Percentiles rank a stretch among this genome's conserved stretches.
phyloP scores from a whole-genome alignment of 352 stramenopile species.

The Aphanomyces astaci region DNA sequence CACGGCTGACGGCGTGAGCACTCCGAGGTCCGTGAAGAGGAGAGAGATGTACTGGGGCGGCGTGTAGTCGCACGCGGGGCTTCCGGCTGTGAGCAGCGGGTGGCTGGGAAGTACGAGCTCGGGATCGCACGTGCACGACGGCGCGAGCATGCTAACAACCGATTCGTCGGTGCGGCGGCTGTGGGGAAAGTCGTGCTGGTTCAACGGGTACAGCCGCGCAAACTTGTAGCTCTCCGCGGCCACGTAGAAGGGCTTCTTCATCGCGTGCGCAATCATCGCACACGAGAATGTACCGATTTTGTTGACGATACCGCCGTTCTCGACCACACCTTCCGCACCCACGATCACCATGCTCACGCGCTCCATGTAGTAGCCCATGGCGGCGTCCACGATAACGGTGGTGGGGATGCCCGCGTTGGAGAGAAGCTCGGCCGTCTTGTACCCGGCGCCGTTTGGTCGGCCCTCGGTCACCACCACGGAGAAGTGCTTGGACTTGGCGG shows the following conservation, averaged over 20 bases:
- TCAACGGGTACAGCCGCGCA: slow-evolving; percentile 95
- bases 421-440: slow-evolving; percentile 77
- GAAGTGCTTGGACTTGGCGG: slow-evolving; percentile 90
- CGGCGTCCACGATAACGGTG: slow-evolving; percentile 93
- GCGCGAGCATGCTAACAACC: neutral
- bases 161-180: slow-evolving; percentile 35
- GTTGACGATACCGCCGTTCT: slow-evolving; percentile 97
- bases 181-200: slow-evolving; percentile 90
- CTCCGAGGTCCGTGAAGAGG: slow-evolving; percentile 97
- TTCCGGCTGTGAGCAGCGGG: slow-evolving; percentile 73
- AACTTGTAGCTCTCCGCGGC: slow-evolving; percentile 98
- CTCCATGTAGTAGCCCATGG: slow-evolving; percentile 95
- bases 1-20: slow-evolving; percentile 96
- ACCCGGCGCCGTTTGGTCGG: slow-evolving; percentile 84
- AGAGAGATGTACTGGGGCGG: slow-evolving; percentile 96
- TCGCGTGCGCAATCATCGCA: slow-evolving; percentile 90
- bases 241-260: slow-evolving; percentile 97
- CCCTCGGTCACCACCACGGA: slow-evolving; percentile 91
- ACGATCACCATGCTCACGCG: slow-evolving; percentile 93
- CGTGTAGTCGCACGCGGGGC: slow-evolving; percentile 95
- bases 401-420: slow-evolving; percentile 86
- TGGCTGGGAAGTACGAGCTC: neutral
- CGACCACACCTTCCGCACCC: slow-evolving; percentile 93
- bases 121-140: slow-evolving; percentile 4
- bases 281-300: slow-evolving; percentile 93